Conservation (phyloP, 495 filamentous ascomycete genomes). For the Lasiosphaeriaceae sp. region DNA sequence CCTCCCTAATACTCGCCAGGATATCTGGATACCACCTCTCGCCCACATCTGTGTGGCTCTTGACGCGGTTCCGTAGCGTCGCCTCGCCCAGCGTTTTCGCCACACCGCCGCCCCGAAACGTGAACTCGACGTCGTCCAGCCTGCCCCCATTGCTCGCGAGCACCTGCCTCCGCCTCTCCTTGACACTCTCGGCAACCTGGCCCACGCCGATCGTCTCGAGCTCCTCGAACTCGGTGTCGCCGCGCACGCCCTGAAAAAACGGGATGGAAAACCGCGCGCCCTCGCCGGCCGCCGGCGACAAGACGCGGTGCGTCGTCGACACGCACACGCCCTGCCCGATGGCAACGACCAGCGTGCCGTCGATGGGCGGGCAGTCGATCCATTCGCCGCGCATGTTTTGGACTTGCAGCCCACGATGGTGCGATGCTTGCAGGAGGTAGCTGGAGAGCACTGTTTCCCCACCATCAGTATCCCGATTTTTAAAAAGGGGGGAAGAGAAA, state of each 20-base stretch:
- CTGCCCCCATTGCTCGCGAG: slow-evolving; percentile 46
- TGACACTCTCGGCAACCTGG: slow-evolving; percentile 64
- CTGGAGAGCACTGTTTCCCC: slow-evolving; percentile 65
- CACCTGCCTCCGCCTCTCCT: slow-evolving; percentile 51
- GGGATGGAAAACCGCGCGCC: slow-evolving; percentile 82
- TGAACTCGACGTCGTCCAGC: slow-evolving; percentile 74
- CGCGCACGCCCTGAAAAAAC: slow-evolving; percentile 88
- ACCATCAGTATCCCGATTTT: no score
- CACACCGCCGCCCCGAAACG: slow-evolving; percentile 58
- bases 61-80: slow-evolving; percentile 79
- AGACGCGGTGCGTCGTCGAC: slow-evolving; percentile 80
- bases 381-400: slow-evolving; percentile 77
- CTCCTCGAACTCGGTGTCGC: slow-evolving; percentile 74
- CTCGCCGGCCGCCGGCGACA: slow-evolving; percentile 55
- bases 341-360: slow-evolving; percentile 72
- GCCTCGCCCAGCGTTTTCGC: slow-evolving; percentile 75
- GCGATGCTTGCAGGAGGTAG: slow-evolving; percentile 82
- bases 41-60: slow-evolving; percentile 87
- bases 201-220: slow-evolving; percentile 54
- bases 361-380: slow-evolving; percentile 69
- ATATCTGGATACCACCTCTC: slow-evolving; percentile 81
- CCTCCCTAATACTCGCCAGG: slow-evolving; percentile 44
- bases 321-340: slow-evolving; percentile 92
- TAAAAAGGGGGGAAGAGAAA: no score
- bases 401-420: slow-evolving; percentile 78